Percentiles rank a stretch among this genome's conserved stretches.
Evolutionary conservation across 2,329 filamentous ascomycete species (phyloP).

Genomic region (Nigrograna mackinnonii): DNA sequence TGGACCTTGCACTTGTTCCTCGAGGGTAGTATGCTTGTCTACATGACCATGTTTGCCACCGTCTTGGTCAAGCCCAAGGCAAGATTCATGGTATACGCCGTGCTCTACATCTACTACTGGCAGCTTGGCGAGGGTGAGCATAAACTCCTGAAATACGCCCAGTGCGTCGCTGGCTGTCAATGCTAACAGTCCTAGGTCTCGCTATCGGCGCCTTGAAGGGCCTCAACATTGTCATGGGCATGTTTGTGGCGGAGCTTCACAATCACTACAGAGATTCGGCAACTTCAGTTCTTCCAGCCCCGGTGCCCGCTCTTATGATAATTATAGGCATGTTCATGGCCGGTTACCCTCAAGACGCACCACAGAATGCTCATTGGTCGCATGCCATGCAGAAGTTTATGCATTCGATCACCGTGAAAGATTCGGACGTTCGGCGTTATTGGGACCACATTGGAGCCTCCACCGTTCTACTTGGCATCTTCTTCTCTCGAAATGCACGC

Average conservation of each 20-base stretch:
- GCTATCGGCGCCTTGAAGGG: conserved; percentile 41
- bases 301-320: conserved; percentile 55
- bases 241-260: conserved; percentile 64
- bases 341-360: conserved; percentile 62
- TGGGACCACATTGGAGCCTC: conserved; percentile 55
- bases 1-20: conserved; percentile 49
- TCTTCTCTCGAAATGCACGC: conserved; percentile 57
- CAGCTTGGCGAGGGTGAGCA: conserved; percentile 34
- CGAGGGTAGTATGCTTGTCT: conserved; percentile 46
- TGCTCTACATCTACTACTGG: conserved; percentile 47
- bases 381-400: conserved; percentile 48
- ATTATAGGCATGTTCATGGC: conserved; percentile 60
- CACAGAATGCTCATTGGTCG: conserved; percentile 60
- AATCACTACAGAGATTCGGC: conserved; percentile 55
- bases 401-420: conserved; percentile 48
- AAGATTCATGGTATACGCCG: conserved; percentile 37
- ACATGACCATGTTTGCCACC: conserved; percentile 46
- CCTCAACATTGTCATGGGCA: conserved; percentile 65
- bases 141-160: background rate
- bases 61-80: conserved; percentile 41
- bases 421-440: conserved; percentile 54
- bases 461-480: conserved; percentile 55
- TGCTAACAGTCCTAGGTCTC: conserved; percentile 30
- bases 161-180: background rate
- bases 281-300: conserved; percentile 51